Base-by-base conservation (phyloP, 768 basidiomycete genomes). In the Termitomyces sp. region DNA sequence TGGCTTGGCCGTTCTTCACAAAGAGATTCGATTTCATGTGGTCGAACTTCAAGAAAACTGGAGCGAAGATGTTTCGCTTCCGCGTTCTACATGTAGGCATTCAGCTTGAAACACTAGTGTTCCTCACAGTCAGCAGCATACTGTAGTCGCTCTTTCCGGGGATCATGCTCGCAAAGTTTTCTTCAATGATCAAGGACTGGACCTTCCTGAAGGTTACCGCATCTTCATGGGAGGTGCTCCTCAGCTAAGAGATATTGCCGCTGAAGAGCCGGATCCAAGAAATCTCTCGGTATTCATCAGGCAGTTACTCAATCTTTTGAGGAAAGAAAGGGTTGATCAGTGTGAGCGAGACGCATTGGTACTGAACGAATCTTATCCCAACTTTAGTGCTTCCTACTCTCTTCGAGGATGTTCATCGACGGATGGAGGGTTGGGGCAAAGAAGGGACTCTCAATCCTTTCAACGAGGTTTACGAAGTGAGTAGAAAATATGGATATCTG, bases 1-100 rank as follows among this genome's bases (percentile, higher is more conserved):
- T 63, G 18, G 68, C 70, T 11, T 72, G 71, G 69, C 54, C 66
- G 3, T 73, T 73, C 62, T 73, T 73, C 54, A 62, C 66, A 26
- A 67, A 65, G 45, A 62, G 72, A 11, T 68, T 68, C 44, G 70
- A 73, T 51, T 72, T 71, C 46, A 52, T 72, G 11, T 56, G 63
- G 61, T 50, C 56, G 1, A 66, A 69, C 46, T 71, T 72, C 60
- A 60, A 56, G 49, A 60, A 60, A 20, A 64, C 63, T 5, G 53
- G 62, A 5, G 54, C 62, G 5, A 65, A 65, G 9, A 62, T 67
- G 26, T 72, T 72, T 51, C 66, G 62, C 20, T 72, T 72, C 53
- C 58, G 63, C 18, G 67, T 71, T 18, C 59, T 71, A 5, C 67
- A 70, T 58, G 70, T 70, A 57, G 7, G 33, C 14, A 33, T 35